Base-by-base conservation (phyloP, 2,329 filamentous ascomycete genomes). In the Penicillium sp. region DNA sequence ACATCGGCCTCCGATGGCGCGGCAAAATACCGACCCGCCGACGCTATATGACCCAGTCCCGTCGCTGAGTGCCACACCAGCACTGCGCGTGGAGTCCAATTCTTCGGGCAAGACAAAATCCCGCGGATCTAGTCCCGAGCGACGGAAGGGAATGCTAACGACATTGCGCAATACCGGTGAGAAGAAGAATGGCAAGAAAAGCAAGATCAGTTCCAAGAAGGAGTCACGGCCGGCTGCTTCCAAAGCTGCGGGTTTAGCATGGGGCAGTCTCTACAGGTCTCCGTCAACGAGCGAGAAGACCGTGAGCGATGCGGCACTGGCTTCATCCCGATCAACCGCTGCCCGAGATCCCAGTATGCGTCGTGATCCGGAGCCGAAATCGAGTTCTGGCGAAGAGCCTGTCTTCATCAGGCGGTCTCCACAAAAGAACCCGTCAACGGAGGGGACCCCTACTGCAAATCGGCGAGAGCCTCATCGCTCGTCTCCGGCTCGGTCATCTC, bases 161-260 rank as follows among this genome's bases (percentile, higher is more conserved):
- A 82, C 80, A 8, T 56, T 82, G 50, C 71, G 80, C 47, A 71
- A 73, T 25, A 73, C 69, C 44, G 74, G 78, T 38, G 62, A 68
- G 40, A 74, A 73, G 53, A 77, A 73, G 46, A 61, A 69, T 23
- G 70, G 72, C 12, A 75, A 76, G 47, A 71, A 75, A 40, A 24
- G 51, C 39, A 73, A 80, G 61, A 44, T 52, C 18, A 49, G 47
- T 25, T 46, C 60, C 15, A 66, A 63, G 45, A 74, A 68, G 42
- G 71, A 73, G 28, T 65, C 71, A 32, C 76, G 75, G n/a, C 75
- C 78, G 32, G 78, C 79, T 50, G 81, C 82, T 18, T 80, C 82
- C 15, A 82, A 80, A 59, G 82, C 82, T 3, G 82, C 82, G 2
- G 81, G 81, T 3, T 74, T 83, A 50, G 81, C 81, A n/a, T 86